These are phyloP conservation scores for Plenodomus lindquistii DNA, from an alignment of 2,329 filamentous ascomycete genomes.

Conservation along the genomic window DNA sequence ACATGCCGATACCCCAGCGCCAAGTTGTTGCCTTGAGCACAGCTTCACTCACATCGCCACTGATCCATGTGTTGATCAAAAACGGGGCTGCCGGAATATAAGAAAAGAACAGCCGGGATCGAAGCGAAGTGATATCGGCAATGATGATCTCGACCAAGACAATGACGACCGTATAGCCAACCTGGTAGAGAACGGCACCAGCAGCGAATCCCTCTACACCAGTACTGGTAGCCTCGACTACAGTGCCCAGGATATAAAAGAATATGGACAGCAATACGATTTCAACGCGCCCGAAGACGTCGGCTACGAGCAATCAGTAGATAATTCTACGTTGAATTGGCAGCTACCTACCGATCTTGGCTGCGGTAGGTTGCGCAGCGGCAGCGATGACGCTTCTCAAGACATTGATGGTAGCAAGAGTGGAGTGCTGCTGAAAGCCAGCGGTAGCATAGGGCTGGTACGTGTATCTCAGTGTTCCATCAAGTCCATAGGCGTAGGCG, in stretches of 20 bases:
- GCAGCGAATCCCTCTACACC: conserved; percentile 58
- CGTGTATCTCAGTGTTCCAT: conserved; percentile 54
- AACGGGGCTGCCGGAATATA: conserved; percentile 51
- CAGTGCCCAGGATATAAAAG: conserved; percentile 59
- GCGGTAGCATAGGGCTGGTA: conserved; percentile 58
- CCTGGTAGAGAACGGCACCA: conserved; percentile 31
- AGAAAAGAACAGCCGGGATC: conserved; percentile 66
- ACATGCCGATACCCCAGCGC: conserved; percentile 67
- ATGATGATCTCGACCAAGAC: conserved; percentile 67
- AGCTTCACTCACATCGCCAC: conserved; percentile 59
- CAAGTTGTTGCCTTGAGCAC: conserved; percentile 58
- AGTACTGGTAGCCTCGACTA: conserved; percentile 59
- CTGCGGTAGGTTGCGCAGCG: conserved; percentile 59
- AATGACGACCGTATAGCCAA: conserved; percentile 64
- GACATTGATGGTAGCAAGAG: conserved; percentile 59
- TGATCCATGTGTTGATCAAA: conserved; percentile 64
- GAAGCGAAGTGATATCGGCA: conserved; percentile 66
- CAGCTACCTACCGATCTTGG: conserved; percentile 55
- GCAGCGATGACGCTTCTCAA: conserved; percentile 63
- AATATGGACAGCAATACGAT: conserved; percentile 59
- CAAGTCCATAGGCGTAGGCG: conserved; percentile 65
- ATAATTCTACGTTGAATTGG: neutral
- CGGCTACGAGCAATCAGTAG: conserved; percentile 38
- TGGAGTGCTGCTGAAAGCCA: conserved; percentile 57
- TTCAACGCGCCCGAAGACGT: conserved; percentile 64